Base-by-base conservation (phyloP, 2,329 filamentous ascomycete genomes). In the Neodidymelliopsis sp. region DNA sequence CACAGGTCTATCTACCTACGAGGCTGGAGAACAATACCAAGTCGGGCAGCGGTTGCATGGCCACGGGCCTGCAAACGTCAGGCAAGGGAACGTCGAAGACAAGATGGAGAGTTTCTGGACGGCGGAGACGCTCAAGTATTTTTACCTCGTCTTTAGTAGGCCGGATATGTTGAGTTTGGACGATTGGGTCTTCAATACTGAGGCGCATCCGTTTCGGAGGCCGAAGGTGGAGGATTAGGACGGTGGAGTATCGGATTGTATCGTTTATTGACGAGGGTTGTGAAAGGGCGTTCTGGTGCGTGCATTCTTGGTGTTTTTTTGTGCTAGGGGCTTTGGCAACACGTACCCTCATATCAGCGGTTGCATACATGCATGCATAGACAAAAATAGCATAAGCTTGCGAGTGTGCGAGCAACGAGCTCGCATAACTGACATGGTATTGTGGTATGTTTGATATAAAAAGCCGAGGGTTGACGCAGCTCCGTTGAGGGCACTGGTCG, bases 91-190 rank as follows among this genome's bases (percentile, higher is more conserved):
- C 9, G 47, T 63, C 0, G 67, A 71, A 19, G 70, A 73, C 30
- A 69, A 73, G 42, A 69, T 69, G 59, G 69, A 74, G 63, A 76
- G 71, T 34, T 80, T 79, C 49, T 80, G 77, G 77, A 67, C 75
- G 30, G 77, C 77, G 1, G 77, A 80, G 60, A 79, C 77, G 53
- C 52, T 80, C 31, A 80, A 80, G 65, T 80, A 79, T 51, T 79
- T 79, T 45, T 79, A 79, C 48, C 58, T 80, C 1, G 67, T 78
- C 3, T 79, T 79, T 55, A 75, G 74, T 39, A 69, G 72, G 29
- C 67, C 72, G 4, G 73, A 74, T 41, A 60, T 77, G 59, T 68
- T 79, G 16, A 74, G 66, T 51, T 55, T 80, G 50, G 77, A 80
- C 56, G 73, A 79, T 4, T 80, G 69, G 65, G 76, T 79, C 4